These are phyloP conservation scores for Fragilaria crotonensis DNA, from an alignment of 108 stramenopile genomes.

Conservation along the genomic window DNA sequence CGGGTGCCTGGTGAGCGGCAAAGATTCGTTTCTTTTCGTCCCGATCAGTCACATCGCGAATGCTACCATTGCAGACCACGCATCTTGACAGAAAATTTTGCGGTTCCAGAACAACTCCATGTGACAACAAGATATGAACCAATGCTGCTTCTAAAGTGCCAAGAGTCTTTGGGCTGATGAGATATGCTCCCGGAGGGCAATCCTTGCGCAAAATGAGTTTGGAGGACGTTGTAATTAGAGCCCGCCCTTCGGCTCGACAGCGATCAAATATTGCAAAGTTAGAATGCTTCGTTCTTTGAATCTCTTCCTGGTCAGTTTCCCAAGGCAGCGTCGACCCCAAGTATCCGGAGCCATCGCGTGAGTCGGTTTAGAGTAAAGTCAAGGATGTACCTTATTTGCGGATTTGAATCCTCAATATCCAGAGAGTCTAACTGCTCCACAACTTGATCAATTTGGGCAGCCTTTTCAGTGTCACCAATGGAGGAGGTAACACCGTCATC, in stretches of 20 bases:
- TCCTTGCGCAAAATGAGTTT: slow-evolving; percentile 69
- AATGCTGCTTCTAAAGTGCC: slow-evolving; percentile 55
- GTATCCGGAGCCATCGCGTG: slow-evolving; percentile 76
- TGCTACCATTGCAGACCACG: slow-evolving; percentile 82
- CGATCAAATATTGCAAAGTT: slow-evolving; percentile 74
- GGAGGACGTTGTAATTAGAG: slow-evolving; percentile 76
- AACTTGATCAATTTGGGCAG: not conserved
- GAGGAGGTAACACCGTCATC: not conserved
- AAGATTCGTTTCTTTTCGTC: slow-evolving; percentile 51
- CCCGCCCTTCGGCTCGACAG: slow-evolving; percentile 59
- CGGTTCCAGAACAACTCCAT: slow-evolving; percentile 64
- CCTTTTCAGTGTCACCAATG: not conserved
- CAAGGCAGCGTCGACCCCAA: slow-evolving; percentile 76
- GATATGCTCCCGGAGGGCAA: slow-evolving; percentile 77
- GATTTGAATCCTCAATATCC: slow-evolving; percentile 2
- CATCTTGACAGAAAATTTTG: slow-evolving; percentile 62
- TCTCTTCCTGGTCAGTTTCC: slow-evolving; percentile 82
- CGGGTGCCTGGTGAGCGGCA: slow-evolving; percentile 46
- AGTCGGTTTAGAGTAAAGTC: slow-evolving; percentile 70
- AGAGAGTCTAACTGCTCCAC: not conserved
- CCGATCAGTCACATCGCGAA: slow-evolving; percentile 41
- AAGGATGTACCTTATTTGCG: slow-evolving; percentile 23
- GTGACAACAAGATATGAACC: slow-evolving; percentile 58
- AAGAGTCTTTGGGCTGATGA: slow-evolving; percentile 51
- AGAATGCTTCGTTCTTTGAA: slow-evolving; percentile 39